These are phyloP conservation scores for Dispira parvispora DNA, from an alignment of 192 early-diverging fungal genomes.

Conservation along the genomic window DNA sequence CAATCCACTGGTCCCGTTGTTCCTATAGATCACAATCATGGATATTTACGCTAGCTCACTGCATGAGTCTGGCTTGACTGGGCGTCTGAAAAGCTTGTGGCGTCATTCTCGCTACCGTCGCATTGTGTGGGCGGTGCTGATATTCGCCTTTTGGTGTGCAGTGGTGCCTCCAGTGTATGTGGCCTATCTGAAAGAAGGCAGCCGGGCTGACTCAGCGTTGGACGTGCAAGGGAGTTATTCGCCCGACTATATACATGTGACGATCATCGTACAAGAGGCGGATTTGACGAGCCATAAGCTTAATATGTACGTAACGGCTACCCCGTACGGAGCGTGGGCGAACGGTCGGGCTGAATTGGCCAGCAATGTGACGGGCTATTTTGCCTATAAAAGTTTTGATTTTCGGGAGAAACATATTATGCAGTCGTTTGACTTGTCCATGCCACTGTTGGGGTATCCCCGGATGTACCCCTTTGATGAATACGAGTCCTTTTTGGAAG, in stretches of 20 bases:
- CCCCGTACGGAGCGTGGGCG: neutral
- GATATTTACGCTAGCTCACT: no score
- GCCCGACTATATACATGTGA: constrained; percentile 6
- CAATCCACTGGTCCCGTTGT: no score
- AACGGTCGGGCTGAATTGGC: neutral
- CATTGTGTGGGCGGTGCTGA: neutral
- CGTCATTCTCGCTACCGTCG: constrained; percentile 4
- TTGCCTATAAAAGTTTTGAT: neutral
- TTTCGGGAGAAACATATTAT: neutral
- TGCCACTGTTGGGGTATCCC: neutral
- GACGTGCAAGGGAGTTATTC: neutral
- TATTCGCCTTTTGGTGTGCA: neutral
- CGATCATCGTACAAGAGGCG: constrained; percentile 3
- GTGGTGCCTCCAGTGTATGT: constrained; percentile 6
- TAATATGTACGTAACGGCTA: neutral
- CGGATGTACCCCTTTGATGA: constrained; percentile 9
- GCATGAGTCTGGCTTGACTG: neutral
- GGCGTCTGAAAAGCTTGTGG: neutral
- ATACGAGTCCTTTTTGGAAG: neutral
- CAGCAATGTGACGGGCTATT: constrained; percentile 1
- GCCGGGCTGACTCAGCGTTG: neutral
- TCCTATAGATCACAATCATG: no score
- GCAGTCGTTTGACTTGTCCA: neutral
- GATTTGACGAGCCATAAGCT: constrained; percentile 1
- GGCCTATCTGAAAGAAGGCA: constrained; percentile 3